phyloP scores from a whole-genome alignment of 345 rosid genomes.

The Gossypium rotundifolium region DNA sequence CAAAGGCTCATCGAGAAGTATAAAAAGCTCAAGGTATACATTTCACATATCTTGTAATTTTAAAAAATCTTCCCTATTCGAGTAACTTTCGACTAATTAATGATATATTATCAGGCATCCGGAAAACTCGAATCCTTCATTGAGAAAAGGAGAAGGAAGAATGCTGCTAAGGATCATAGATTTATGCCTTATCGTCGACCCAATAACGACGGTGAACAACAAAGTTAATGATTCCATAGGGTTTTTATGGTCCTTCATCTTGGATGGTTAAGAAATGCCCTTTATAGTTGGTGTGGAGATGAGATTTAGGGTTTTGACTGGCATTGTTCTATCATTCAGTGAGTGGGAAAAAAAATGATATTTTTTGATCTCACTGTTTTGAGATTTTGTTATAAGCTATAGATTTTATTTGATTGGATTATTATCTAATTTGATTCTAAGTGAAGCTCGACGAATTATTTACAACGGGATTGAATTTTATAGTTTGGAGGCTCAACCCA shows the following conservation, averaged over 20 bases:
- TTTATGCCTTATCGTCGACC: constrained; percentile 78
- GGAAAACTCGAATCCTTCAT: constrained; percentile 77
- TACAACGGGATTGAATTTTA: too few relatives aligned
- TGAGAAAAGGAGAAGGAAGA: constrained; percentile 79
- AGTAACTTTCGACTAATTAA: constrained; percentile 3
- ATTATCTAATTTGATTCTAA: too few relatives aligned
- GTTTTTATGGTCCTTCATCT: background rate
- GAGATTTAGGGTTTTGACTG: background rate
- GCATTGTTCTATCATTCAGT: background rate
- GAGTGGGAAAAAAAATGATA: background rate
- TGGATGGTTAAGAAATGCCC: background rate
- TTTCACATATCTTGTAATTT: background rate
- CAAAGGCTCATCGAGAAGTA: constrained; percentile 66
- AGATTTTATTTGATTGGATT: background rate
- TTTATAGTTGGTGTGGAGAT: background rate
- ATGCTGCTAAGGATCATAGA: constrained; percentile 86
- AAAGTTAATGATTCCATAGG: constrained; percentile 8
- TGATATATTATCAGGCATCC: constrained; percentile 43
- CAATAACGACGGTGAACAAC: constrained; percentile 17
- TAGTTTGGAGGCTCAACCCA: too few relatives aligned
- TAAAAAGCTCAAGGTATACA: constrained; percentile 61
- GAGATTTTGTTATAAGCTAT: background rate
- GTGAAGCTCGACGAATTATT: too few relatives aligned
- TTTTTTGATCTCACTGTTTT: background rate
- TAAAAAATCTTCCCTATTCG: background rate